Evolutionary conservation across 2,329 filamentous ascomycete genomes (phyloP).

Genomic region (Colletotrichum gloeosporioides): DNA sequence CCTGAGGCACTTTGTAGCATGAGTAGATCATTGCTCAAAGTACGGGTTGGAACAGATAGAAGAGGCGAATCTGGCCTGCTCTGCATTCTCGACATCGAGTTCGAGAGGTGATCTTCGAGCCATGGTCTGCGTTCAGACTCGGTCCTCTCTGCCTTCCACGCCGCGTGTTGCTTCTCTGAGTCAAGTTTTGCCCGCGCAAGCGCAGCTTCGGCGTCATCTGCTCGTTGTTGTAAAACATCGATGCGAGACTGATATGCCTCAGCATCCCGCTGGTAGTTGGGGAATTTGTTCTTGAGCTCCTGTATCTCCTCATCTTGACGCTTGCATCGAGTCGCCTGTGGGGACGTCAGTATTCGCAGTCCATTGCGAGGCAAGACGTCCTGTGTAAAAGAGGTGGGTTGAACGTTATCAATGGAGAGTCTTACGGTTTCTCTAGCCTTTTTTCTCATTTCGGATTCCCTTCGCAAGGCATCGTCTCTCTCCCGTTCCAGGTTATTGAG

Average conservation of each 20-base stretch:
- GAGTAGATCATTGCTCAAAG: slow-evolving; percentile 60
- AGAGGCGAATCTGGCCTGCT: slow-evolving; percentile 62
- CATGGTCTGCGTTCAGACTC: slow-evolving; percentile 52
- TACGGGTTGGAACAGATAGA: slow-evolving; percentile 52
- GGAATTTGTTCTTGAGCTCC: slow-evolving; percentile 66
- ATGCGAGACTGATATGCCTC: slow-evolving; percentile 63
- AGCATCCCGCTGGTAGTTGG: slow-evolving; percentile 69
- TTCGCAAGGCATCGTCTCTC: slow-evolving; percentile 81
- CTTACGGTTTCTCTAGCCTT: slow-evolving; percentile 87
- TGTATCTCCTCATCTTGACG: slow-evolving; percentile 85
- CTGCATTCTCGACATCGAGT: slow-evolving; percentile 46
- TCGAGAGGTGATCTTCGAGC: slow-evolving; percentile 53
- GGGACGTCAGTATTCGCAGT: slow-evolving; percentile 27
- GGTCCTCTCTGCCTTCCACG: slow-evolving; percentile 44
- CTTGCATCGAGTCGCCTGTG: slow-evolving; percentile 66
- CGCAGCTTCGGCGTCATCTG: slow-evolving; percentile 69
- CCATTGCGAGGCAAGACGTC: background rate
- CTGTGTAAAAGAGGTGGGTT: background rate
- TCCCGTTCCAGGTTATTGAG: slow-evolving; percentile 85
- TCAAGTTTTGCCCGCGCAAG: slow-evolving; percentile 60
- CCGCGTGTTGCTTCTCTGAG: slow-evolving; percentile 54
- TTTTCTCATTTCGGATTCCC: slow-evolving; percentile 86
- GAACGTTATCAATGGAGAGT: slow-evolving; percentile 19
- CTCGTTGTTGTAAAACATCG: slow-evolving; percentile 66
- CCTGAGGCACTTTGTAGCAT: slow-evolving; percentile 25